These are phyloP conservation scores for Ophiostoma australiae DNA, from an alignment of 2,329 filamentous ascomycete species.

Conservation along the genomic window DNA sequence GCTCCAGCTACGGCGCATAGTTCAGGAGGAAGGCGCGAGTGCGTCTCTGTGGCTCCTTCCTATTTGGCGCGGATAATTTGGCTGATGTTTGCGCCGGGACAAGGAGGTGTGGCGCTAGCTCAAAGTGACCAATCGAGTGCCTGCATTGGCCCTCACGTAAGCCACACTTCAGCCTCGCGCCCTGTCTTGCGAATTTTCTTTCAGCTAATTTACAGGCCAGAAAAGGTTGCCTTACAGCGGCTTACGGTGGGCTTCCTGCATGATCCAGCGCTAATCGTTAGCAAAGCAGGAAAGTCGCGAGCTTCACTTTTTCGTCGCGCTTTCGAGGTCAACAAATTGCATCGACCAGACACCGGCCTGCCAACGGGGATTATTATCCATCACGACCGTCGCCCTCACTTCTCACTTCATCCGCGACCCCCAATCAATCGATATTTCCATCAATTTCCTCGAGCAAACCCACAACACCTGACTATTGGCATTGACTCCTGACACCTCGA, in stretches of 20 bases:
- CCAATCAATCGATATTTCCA: too few relatives aligned
- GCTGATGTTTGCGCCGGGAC: conserved; percentile 12
- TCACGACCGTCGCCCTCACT: neutral
- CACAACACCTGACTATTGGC: neutral
- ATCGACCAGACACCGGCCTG: neutral
- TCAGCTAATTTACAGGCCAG: neutral
- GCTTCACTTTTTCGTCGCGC: conserved; percentile 19
- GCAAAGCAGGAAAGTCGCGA: conserved; percentile 18
- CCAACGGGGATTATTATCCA: neutral
- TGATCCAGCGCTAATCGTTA: conserved; percentile 5
- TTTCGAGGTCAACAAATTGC: neutral
- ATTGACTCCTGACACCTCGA: conserved; percentile 7
- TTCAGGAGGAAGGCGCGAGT: conserved; percentile 20
- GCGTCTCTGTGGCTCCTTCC: conserved; percentile 13
- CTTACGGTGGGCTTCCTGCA: conserved; percentile 10
- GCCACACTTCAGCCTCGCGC: conserved; percentile 29
- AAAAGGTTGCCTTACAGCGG: conserved; percentile 6
- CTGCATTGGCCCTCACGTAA: neutral
- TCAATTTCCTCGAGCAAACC: neutral
- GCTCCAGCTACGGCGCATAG: conserved; percentile 4
- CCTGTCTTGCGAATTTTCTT: conserved; percentile 11
- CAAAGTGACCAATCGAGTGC: conserved; percentile 2
- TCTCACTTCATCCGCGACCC: neutral
- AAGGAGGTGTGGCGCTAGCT: conserved; percentile 23
- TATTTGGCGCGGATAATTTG: conserved; percentile 11